phyloP scores from a whole-genome alignment of 139 green algal species.

The Chlorella vulgaris region DNA sequence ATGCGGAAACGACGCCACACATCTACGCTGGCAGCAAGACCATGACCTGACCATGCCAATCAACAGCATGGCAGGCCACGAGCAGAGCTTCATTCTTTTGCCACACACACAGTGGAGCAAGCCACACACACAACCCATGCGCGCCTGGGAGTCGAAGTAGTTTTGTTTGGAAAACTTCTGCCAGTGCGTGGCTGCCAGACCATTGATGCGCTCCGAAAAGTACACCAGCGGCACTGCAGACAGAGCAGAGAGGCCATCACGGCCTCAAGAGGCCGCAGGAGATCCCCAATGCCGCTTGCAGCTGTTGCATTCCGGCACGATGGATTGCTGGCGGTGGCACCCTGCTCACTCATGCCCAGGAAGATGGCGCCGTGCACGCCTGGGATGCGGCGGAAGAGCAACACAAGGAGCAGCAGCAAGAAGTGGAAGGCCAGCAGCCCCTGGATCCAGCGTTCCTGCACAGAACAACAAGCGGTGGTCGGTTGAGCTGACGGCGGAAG shows the following conservation, averaged over 20 bases:
- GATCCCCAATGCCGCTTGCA: too few species aligned
- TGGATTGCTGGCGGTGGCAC: too few species aligned
- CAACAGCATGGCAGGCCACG: too few species aligned
- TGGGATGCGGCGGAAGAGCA: slow-evolving; percentile 39
- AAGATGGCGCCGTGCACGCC: slow-evolving; percentile 42
- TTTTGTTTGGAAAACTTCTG: slow-evolving; percentile 52
- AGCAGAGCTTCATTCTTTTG: too few species aligned
- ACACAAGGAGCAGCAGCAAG: slow-evolving; percentile 39
- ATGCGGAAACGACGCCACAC: too few species aligned
- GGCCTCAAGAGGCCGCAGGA: too few species aligned
- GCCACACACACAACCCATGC: neutral
- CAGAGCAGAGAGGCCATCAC: too few species aligned
- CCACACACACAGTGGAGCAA: too few species aligned
- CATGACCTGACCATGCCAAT: too few species aligned
- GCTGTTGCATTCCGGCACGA: too few species aligned
- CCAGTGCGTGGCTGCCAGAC: slow-evolving; percentile 43
- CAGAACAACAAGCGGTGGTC: neutral
- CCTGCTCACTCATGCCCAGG: slow-evolving; percentile 41
- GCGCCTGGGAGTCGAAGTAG: slow-evolving; percentile 55
- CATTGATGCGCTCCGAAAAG: slow-evolving; percentile 58
- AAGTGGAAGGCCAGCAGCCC: slow-evolving; percentile 48
- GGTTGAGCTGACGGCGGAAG: neutral
- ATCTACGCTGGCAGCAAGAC: too few species aligned
- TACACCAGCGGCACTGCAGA: slow-evolving; percentile 45
- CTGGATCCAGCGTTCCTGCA: slow-evolving; percentile 59